Percentiles rank a stretch among this genome's conserved stretches.
Evolutionary conservation across 257 asterid genomes (phyloP).

Genomic region (Solanum stenotomum): DNA sequence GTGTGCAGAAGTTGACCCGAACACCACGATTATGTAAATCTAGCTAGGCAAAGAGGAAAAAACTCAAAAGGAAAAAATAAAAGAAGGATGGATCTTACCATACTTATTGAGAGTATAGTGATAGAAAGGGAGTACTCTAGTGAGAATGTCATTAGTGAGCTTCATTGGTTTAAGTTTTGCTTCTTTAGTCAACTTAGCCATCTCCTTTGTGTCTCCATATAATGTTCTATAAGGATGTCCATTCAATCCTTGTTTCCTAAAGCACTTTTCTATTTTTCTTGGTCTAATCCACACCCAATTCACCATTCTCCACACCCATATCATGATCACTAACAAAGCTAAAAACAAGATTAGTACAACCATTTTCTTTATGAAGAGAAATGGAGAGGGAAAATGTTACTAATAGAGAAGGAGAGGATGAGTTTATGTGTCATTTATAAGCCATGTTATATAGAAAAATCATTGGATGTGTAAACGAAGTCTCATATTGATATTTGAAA

Average conservation of each 20-base stretch:
- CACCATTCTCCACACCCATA: constrained; percentile 23
- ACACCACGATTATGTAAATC: not conserved
- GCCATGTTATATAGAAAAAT: not conserved
- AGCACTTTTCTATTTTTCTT: constrained; percentile 23
- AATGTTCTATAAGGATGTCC: constrained; percentile 38
- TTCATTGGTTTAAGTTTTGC: constrained; percentile 33
- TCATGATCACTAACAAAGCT: not conserved
- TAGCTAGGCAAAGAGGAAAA: not conserved
- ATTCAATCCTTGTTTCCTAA: constrained; percentile 37
- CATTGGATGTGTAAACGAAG: rapidly evolving
- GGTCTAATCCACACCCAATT: constrained; percentile 51
- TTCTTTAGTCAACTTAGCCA: constrained; percentile 23
- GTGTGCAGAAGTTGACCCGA: not conserved
- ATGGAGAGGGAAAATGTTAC: not conserved
- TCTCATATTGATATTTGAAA: not conserved
- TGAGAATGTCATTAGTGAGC: constrained; percentile 29
- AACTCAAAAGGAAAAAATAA: not conserved
- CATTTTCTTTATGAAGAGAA: not conserved
- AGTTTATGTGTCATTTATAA: not conserved
- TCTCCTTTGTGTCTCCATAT: constrained; percentile 46
- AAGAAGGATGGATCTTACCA: constrained; percentile 14
- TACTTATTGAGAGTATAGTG: constrained; percentile 24
- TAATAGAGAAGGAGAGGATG: not conserved
- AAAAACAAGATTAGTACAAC: not conserved
- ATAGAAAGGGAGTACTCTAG: constrained; percentile 31